Evolutionary conservation across 306 rosid genomes (phyloP).

Genomic region (Acacia melanoxylon): DNA sequence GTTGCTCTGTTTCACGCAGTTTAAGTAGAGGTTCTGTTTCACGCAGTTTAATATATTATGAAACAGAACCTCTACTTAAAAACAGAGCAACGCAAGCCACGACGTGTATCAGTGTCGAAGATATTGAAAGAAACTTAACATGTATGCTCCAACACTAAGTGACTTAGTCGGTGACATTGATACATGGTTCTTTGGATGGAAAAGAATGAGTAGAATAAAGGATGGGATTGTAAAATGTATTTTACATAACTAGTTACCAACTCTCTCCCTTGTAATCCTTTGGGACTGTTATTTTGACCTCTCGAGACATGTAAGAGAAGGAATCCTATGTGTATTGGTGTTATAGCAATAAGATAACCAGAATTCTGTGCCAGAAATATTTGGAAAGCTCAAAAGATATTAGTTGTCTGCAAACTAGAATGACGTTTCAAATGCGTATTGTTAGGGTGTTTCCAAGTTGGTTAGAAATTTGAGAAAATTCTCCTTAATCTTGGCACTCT

Average conservation of each 20-base stretch:
- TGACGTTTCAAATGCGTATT: background rate
- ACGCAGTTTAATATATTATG: no score
- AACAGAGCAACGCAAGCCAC: no score
- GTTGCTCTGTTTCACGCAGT: no score
- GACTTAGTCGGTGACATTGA: background rate
- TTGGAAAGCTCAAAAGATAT: background rate
- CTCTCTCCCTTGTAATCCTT: background rate
- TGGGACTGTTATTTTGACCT: background rate
- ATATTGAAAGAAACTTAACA: background rate
- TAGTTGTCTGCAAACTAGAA: slow-evolving; percentile 12
- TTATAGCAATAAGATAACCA: background rate
- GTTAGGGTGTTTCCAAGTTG: slow-evolving; percentile 2
- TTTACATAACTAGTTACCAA: background rate
- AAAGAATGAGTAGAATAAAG: background rate
- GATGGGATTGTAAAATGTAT: background rate
- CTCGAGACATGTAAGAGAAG: background rate
- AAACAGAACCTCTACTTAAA: no score
- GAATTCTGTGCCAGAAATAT: background rate
- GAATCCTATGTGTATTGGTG: background rate
- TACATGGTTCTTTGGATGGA: background rate
- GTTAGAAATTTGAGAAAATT: slow-evolving; percentile 3
- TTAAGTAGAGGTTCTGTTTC: no score
- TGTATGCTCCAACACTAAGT: slow-evolving; percentile 3
- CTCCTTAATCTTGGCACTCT: background rate
- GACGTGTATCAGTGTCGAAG: no score